These are phyloP conservation scores for Skeletonema grethae DNA, from an alignment of 108 stramenopile genomes.

Conservation along the genomic window DNA sequence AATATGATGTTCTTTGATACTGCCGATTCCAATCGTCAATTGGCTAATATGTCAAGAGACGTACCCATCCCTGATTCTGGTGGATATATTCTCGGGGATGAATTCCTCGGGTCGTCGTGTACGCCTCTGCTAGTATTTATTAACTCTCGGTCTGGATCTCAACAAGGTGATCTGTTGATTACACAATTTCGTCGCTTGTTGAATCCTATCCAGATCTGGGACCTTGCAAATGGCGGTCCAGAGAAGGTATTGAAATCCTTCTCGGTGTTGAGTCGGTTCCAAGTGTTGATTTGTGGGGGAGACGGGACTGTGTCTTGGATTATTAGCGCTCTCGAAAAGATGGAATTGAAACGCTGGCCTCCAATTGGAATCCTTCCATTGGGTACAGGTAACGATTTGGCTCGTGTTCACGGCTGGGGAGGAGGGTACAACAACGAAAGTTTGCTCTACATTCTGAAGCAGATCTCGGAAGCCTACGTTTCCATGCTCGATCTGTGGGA, in stretches of 20 bases:
- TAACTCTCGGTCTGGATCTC: slow-evolving; percentile 82
- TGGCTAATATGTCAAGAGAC: slow-evolving; percentile 61
- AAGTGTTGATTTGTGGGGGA: slow-evolving; percentile 89
- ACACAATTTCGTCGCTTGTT: slow-evolving; percentile 79
- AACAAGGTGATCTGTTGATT: slow-evolving; percentile 81
- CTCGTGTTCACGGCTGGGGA: slow-evolving; percentile 75
- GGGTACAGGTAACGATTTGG: slow-evolving; percentile 91
- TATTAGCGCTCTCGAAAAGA: slow-evolving; percentile 74
- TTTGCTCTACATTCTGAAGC: slow-evolving; percentile 70
- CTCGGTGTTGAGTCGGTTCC: slow-evolving; percentile 60
- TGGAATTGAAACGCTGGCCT: slow-evolving; percentile 80
- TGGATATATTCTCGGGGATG: slow-evolving; percentile 86
- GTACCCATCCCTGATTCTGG: slow-evolving; percentile 76
- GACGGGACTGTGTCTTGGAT: slow-evolving; percentile 96
- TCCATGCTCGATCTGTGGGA: slow-evolving; percentile 85
- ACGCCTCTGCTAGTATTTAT: slow-evolving; percentile 93
- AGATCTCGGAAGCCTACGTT: slow-evolving; percentile 76
- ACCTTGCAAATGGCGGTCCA: slow-evolving; percentile 82
- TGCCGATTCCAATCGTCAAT: slow-evolving; percentile 55
- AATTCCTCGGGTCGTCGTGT: slow-evolving; percentile 57
- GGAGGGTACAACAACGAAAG: slow-evolving; percentile 88
- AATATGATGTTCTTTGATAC: slow-evolving; percentile 73
- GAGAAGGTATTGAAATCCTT: slow-evolving; percentile 80
- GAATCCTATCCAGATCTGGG: slow-evolving; percentile 92
- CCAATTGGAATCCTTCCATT: slow-evolving; percentile 90